Conservation (phyloP, 192 early-diverging fungal species). For the Gigaspora rosea region DNA sequence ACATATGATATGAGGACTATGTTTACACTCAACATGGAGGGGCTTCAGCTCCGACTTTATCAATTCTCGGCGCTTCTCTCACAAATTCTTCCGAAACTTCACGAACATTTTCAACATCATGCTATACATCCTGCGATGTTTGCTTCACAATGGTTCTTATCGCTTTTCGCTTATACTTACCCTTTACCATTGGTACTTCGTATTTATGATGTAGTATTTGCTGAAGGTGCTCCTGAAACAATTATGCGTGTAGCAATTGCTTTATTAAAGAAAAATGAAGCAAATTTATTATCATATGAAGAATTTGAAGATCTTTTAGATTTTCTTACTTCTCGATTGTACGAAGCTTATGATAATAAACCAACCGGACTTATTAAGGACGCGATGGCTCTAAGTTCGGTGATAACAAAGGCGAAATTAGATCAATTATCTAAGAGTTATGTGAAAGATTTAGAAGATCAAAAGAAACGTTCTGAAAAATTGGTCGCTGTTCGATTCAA, state of each 20-base stretch:
- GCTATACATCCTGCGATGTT: slow-evolving; percentile 87
- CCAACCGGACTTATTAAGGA: slow-evolving; percentile 73
- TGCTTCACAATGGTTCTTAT: slow-evolving; percentile 96
- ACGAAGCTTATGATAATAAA: slow-evolving; percentile 69
- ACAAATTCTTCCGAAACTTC: slow-evolving; percentile 74
- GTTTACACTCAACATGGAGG: slow-evolving; percentile 93
- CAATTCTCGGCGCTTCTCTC: slow-evolving; percentile 82
- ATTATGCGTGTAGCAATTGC: slow-evolving; percentile 88
- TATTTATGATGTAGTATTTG: slow-evolving; percentile 92
- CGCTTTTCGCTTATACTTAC: slow-evolving; percentile 95
- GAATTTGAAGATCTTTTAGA: slow-evolving; percentile 83
- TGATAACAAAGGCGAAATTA: slow-evolving; percentile 70
- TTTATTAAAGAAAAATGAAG: slow-evolving; percentile 80
- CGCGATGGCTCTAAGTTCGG: slow-evolving; percentile 68
- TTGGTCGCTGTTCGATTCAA: slow-evolving; percentile 50
- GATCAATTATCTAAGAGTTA: slow-evolving; percentile 68
- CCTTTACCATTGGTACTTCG: slow-evolving; percentile 88
- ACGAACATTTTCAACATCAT: slow-evolving; percentile 74
- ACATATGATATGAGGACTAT: slow-evolving; percentile 89
- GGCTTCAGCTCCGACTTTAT: slow-evolving; percentile 85
- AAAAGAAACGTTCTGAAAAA: slow-evolving; percentile 53
- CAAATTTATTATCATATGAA: slow-evolving; percentile 61
- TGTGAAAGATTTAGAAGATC: slow-evolving; percentile 49
- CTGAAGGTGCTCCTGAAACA: slow-evolving; percentile 86
- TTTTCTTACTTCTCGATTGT: slow-evolving; percentile 81